Evolutionary conservation across 345 rosid species (phyloP).

Genomic region (Anastatica hierochuntica): DNA sequence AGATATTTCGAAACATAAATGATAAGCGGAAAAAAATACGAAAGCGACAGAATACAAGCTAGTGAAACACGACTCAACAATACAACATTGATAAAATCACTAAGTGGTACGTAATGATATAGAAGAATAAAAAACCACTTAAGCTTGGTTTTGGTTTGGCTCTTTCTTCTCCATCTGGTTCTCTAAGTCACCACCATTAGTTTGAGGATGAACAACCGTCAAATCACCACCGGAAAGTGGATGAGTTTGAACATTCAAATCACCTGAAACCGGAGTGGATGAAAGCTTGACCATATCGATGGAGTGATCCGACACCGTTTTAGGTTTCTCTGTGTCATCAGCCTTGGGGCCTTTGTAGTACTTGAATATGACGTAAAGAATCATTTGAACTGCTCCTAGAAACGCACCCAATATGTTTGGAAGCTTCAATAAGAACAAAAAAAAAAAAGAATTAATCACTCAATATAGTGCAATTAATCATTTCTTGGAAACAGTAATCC

Average conservation of each 20-base stretch:
- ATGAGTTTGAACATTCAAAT: not conserved
- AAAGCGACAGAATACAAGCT: not conserved
- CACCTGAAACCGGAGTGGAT: constrained; percentile 1
- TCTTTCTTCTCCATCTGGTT: constrained; percentile 7
- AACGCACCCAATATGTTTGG: constrained; percentile 45
- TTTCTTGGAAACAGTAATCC: constrained; percentile 3
- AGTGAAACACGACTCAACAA: constrained; percentile 16
- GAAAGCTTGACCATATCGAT: constrained; percentile 21
- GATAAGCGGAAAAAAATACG: not conserved
- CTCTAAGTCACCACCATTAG: constrained; percentile 18
- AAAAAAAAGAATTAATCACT: not conserved
- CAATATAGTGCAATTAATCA: constrained; percentile 1
- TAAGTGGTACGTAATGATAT: not conserved
- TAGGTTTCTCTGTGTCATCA: constrained; percentile 17
- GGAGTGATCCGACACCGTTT: constrained; percentile 21
- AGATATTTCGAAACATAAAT: not conserved
- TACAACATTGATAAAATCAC: constrained; percentile 9
- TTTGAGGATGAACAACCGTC: not conserved
- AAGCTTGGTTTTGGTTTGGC: constrained; percentile 2
- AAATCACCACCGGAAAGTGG: too few relatives aligned
- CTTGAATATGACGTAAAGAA: constrained; percentile 34
- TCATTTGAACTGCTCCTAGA: constrained; percentile 46
- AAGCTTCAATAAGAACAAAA: constrained; percentile 22
- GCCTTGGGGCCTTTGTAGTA: constrained; percentile 23
- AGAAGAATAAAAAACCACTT: constrained; percentile 11